phyloP scores from a whole-genome alignment of 2,329 filamentous ascomycete genomes.

The Ophiostoma ips region DNA sequence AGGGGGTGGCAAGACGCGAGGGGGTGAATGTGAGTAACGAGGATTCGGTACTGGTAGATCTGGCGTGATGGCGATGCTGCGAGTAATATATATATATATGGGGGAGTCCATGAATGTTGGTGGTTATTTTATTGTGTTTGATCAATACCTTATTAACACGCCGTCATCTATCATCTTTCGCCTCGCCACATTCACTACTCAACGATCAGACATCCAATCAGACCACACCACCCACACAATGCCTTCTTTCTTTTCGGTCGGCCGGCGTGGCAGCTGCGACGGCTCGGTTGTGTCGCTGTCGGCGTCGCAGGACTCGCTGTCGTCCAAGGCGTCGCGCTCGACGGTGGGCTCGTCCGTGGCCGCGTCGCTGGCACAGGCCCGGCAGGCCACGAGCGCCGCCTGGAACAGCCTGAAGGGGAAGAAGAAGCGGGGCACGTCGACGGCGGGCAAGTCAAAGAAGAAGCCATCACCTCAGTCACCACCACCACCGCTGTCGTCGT shows the following conservation, averaged over 20 bases:
- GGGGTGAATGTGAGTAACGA: no score
- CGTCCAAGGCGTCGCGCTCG: background rate
- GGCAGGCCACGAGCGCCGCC: slow-evolving; percentile 5
- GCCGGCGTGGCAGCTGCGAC: background rate
- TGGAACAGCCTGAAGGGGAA: slow-evolving; percentile 6
- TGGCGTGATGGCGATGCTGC: no score
- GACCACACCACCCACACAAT: background rate
- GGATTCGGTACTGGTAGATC: no score
- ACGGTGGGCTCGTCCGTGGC: background rate
- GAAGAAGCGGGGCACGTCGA: background rate
- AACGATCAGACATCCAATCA: background rate
- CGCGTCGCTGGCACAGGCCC: background rate
- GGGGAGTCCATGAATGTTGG: no score
- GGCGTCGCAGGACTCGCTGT: background rate
- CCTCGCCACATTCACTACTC: background rate
- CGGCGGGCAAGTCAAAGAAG: background rate
- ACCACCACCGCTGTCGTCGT: background rate
- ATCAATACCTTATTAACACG: no score
- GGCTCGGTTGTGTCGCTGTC: background rate
- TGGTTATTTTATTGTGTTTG: no score
- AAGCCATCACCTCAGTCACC: no score
- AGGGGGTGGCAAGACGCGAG: no score
- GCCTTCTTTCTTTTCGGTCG: background rate
- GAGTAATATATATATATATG: no score
- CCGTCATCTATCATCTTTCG: no score